These are phyloP conservation scores for Sporobolomyces roseus DNA, from an alignment of 768 basidiomycete species.

Conservation along the genomic window DNA sequence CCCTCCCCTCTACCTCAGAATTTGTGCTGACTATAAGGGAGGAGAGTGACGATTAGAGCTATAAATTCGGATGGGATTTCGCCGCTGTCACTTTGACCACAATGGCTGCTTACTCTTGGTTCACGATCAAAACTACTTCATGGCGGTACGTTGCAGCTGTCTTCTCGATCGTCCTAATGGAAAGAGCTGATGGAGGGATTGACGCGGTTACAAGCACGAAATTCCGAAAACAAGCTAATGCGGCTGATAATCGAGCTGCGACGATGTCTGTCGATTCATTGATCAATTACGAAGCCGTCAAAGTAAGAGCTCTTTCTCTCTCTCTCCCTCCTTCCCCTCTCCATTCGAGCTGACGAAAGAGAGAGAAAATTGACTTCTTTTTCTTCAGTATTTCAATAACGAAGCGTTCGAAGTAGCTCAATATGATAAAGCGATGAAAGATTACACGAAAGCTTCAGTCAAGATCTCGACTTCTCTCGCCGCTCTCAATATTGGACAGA, in stretches of 20 bases:
- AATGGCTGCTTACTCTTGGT: conserved; percentile 91
- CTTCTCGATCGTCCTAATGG: not conserved
- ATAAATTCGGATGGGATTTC: conserved; percentile 96
- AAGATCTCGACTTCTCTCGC: conserved; percentile 94
- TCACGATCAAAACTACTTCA: conserved; percentile 89
- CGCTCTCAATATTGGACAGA: conserved; percentile 91
- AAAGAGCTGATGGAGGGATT: too few species aligned
- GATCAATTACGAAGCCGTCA: conserved; percentile 98
- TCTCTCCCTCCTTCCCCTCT: not conserved
- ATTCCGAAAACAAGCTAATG: conserved; percentile 90
- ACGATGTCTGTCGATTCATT: conserved; percentile 89
- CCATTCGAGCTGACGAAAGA: not conserved
- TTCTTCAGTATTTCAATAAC: conserved; percentile 78
- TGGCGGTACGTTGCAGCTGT: conserved; percentile 66
- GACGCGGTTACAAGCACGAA: too few species aligned
- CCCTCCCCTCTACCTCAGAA: not conserved
- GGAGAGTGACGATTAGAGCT: conserved; percentile 60
- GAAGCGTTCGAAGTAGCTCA: conserved; percentile 83
- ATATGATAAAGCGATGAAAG: conserved; percentile 80
- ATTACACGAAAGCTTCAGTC: conserved; percentile 85
- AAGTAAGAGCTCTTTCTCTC: conserved; percentile 55
- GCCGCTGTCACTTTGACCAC: conserved; percentile 82
- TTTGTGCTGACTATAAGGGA: not conserved
- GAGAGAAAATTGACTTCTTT: too few species aligned
- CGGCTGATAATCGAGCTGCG: conserved; percentile 94